Evolutionary conservation across 192 early-diverging fungal species (phyloP), one percentile per base, ranked within the genome.

Genomic region (Coemansia sp.): DNA sequence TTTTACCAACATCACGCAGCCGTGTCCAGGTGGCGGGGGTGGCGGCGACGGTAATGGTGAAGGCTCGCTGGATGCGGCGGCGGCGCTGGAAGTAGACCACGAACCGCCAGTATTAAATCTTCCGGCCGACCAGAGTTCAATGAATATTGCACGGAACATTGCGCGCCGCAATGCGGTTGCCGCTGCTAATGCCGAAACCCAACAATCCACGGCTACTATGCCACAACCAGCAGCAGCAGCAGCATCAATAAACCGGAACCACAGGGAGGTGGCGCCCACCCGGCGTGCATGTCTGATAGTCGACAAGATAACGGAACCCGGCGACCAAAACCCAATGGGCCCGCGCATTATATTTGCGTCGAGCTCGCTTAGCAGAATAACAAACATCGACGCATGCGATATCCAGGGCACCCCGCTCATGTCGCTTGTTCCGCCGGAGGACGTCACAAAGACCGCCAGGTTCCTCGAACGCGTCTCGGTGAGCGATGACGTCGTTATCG

Each of bases 251-350:
- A 32, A 32, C 0, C 32, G 32, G 32, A 4, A 32, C 32, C 32
- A 32, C 32, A 0, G 32, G 32, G 32, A 32, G 32, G 32, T 32
- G 32, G 32, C 4, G 22, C 6, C 12, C 51, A 54, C 51, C 14
- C 20, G 51, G 22, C 65, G 68, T 9, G 76, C 71, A 13, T 79
- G 77, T 16, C 4, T 79, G 45, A 65, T 74, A 9, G 56, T 79
- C 2, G 77, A 70, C 19, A 48, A 46, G 11, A 16, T 57, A 40
- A 41, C 8, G 5, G 39, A 38, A 8, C 13, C 20, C 0, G 46
- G 43, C 1, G 60, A 50, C 14, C 17, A 10, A 0, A 63, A 43
- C 1, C 25, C 59, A n/a, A 48, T 65, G 53, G 77, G 77, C 0
- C 66, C 77, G 7, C 51, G 44, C 4, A 41, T 81, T 0, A 40